Base-by-base conservation (phyloP, 306 rosid genomes). In the Glycine tomentella region DNA sequence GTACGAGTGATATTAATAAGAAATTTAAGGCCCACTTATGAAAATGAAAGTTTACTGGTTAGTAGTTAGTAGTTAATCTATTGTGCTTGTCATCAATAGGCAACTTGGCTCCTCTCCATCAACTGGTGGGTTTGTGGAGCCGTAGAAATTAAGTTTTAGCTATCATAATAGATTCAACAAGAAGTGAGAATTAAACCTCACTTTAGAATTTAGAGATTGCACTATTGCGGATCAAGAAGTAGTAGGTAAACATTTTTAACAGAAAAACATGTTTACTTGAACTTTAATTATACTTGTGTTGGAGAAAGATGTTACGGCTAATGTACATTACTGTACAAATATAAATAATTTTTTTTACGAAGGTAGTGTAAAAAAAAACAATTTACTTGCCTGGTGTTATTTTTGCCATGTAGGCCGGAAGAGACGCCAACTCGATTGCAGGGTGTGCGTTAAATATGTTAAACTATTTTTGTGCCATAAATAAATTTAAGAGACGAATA, bases 101-200 rank as follows among this genome's bases (percentile, higher is more conserved):
- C 51, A 9, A 46, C 51, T 46, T 46, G 46, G 51, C 51, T 46
- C 51, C 51, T 46, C 51, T 46, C 46, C 51, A 65, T 65, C 40
- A 38, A 50, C 76, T 7, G 34, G 45, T 76, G 33, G 62, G 11
- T 58, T 56, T 57, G 48, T 76, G 77, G 67, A 68, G 66, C 49
- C 65, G 6, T 57, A 69, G 11, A 69, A 70, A 11, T 82, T 58
- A 75, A 76, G 73, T 57, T 25, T 69, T 69, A 76, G 71, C 11
- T 5, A 46, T 64, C 17, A 66, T 56, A 36, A 56, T 36, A 13
- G 49, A 61, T 46, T 64, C 31, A 25, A 1, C 2, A 25, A 71
- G 31, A 14, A 59, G 48, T 59, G 17, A 7, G 34, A 14, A 50
- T 17, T 6, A 38, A 72, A 81, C 51, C 40, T 74, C 12, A 36